Base-by-base conservation (phyloP, 2,329 filamentous ascomycete genomes). In the Furcasterigmium sp. region DNA sequence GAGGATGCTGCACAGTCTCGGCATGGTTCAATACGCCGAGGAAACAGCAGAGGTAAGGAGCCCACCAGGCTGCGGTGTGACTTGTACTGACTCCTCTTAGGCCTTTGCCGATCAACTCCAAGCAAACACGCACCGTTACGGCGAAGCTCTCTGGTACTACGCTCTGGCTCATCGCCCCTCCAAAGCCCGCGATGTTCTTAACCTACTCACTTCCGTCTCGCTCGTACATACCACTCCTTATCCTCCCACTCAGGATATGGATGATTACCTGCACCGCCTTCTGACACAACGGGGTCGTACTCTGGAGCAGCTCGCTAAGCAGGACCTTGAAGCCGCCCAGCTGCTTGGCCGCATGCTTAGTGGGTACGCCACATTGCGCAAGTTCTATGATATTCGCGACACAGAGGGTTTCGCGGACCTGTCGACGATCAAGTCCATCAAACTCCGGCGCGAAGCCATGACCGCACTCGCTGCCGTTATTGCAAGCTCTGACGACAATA, bases 341-440 rank as follows among this genome's bases (percentile, higher is more conserved):
- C 77, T 95, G 10, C 73, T 97, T 3, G 87, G 91, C 37, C 86
- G 85, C 48, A 85, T 91, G 65, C 80, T 96, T 9, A 93, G 87
- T 59, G 91, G 91, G 18, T 97, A 97, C 57, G 91, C 91, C 18
- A 95, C 90, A 1, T 72, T 97, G 17, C 85, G 91, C 28, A 85
- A 84, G 52, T 96, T 91, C 68, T 97, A 95, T 63, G 85, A 91
- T 49, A 76, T 91, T n/a, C 81, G 91, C 39, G 91, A 97, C 56
- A 44, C 42, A n/a, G 46, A 53, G 14, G 46, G 46, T 5, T 39
- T 56, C n/a, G 54, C 58, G 23, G 54, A 52, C 4, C 48, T 57
- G 30, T 56, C 61, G 2, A 41, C 56, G 4, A 47, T 59, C 19
- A 67, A 68, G 45, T 75, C 82, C 0, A 66, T 82, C 18, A 72